These are phyloP conservation scores for Phlebopus sp. DNA, from an alignment of 1,284 basidiomycete genomes.

Conservation along the genomic window DNA sequence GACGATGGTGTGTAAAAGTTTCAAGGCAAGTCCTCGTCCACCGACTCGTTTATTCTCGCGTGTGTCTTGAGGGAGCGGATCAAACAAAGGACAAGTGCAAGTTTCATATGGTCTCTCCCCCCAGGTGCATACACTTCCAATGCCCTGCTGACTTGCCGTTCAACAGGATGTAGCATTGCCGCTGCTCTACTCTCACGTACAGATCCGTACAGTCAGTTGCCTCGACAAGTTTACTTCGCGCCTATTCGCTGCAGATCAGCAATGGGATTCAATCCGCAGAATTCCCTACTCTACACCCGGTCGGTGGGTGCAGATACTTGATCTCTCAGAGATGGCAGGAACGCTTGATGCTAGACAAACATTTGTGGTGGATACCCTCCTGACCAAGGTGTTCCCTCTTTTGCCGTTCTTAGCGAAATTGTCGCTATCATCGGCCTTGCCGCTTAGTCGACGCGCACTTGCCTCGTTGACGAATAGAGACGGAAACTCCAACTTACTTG, in stretches of 20 bases:
- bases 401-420: constrained; percentile 65
- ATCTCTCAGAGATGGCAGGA: constrained; percentile 57
- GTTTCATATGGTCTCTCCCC: not conserved
- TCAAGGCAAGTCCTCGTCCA: constrained; percentile 54
- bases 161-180: constrained; percentile 64
- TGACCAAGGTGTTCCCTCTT: constrained; percentile 65
- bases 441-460: constrained; percentile 60
- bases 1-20: constrained; percentile 64
- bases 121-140: not conserved
- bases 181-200: constrained; percentile 61
- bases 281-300: constrained; percentile 83
- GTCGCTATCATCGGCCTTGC: constrained; percentile 57
- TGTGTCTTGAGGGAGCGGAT: constrained; percentile 4
- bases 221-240: constrained; percentile 57
- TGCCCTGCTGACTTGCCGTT: constrained; percentile 15
- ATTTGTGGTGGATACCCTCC: constrained; percentile 54
- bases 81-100: constrained; percentile 2
- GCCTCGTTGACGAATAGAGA: constrained; percentile 53
- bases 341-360: constrained; percentile 42
- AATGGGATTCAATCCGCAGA: constrained; percentile 82
- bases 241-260: constrained; percentile 62
- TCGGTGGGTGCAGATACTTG: constrained; percentile 74
- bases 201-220: constrained; percentile 42
- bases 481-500: constrained; percentile 50
- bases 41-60: not conserved